Base-by-base conservation (phyloP, 2,329 filamentous ascomycete genomes). In the Reticulascus tulasneorum region DNA sequence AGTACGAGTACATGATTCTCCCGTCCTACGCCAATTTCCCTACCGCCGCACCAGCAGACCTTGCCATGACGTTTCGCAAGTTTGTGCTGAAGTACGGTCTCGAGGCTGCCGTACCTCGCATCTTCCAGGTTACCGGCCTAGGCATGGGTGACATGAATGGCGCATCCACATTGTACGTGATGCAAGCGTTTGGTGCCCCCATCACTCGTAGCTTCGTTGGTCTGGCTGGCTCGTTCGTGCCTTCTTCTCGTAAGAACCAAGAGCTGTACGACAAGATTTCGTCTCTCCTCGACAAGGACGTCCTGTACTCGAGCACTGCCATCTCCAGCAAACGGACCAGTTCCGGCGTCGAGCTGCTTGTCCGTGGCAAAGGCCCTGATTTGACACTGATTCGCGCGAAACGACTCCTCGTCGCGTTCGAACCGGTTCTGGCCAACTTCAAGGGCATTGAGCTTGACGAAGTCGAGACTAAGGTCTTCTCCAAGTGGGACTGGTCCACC, bases 51-150 rank as follows among this genome's bases (percentile, higher is more conserved):
- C 51, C 50, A 7, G 37, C 46, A 18, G 51, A 54, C 11, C 52
- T 77, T 9, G 36, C 37, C 2, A 23, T 36, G 13, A 36, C 20
- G 13, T 31, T 40, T 37, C 60, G 64, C 15, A 57, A 70, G 4
- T 74, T 74, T 35, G 54, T 68, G 9, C 47, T 53, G 23, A 73
- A 75, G 47, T 63, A 74, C 50, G 47, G 55, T 10, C 49, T 77
- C 5, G 48, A 60, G 17, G 63, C 58, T 13, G 54, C 64, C 3
- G 55, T 71, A 2, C 58, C 55, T 13, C 52, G 58, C 7, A 56
- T 71, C 12, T 68, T 59, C 41, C 46, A 48, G 11, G 61, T 62
- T 37, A 59, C 60, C 1, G 59, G 62, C 16, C 59, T 70, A 32
- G 71, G 68, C 4, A 45, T 68, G 3, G 64, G 64, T 12, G 63